phyloP scores from a whole-genome alignment of 192 early-diverging fungal genomes.

The Coemansia sp. region DNA sequence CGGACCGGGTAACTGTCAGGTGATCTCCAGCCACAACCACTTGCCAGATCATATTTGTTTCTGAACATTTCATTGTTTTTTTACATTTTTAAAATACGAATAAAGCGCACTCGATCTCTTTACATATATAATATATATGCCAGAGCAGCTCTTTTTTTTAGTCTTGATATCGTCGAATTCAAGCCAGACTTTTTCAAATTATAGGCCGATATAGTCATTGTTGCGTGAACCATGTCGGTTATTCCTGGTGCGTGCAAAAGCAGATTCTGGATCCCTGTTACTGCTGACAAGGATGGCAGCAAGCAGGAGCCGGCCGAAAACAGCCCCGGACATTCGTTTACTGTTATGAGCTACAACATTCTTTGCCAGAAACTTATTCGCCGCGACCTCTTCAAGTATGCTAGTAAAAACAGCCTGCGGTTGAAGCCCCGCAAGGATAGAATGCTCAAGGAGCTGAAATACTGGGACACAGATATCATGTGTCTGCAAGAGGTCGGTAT shows the following conservation, averaged over 20 bases:
- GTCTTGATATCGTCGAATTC: no score
- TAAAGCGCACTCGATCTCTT: no score
- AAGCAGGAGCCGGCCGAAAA: background rate
- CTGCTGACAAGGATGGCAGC: background rate
- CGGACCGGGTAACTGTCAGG: background rate
- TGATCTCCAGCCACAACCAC: conserved; percentile 3
- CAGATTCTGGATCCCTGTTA: conserved; percentile 34
- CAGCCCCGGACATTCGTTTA: conserved; percentile 19
- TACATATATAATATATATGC: no score
- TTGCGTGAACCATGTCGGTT: background rate
- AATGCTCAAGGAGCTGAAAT: conserved; percentile 52
- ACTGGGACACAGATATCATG: conserved; percentile 55
- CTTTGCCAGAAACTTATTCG: conserved; percentile 59
- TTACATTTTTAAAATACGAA: no score
- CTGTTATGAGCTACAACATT: conserved; percentile 64
- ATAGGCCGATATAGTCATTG: background rate
- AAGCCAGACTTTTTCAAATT: background rate
- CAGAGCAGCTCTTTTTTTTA: no score
- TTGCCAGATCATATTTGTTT: no score
- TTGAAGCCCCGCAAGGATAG: conserved; percentile 55
- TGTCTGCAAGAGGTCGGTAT: conserved; percentile 62
- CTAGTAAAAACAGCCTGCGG: conserved; percentile 55
- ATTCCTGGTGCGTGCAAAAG: conserved; percentile 27
- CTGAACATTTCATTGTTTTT: no score
- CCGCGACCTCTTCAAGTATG: conserved; percentile 59